Evolutionary conservation across 2,329 filamentous ascomycete species (phyloP).

Genomic region (Venturia pyrina): DNA sequence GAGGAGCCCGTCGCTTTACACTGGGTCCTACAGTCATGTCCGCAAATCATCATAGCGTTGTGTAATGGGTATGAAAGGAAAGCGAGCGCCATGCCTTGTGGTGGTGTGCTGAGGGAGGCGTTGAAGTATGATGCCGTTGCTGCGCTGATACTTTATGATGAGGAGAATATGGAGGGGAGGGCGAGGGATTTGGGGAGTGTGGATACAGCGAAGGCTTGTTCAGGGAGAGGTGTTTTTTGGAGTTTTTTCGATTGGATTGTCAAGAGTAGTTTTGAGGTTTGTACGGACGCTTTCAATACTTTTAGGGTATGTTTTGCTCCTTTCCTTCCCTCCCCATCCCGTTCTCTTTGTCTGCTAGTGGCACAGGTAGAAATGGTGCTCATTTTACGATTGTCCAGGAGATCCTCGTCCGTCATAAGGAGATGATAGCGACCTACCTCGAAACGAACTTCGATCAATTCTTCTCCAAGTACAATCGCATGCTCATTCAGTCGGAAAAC

Average conservation of each 20-base stretch:
- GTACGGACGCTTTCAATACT: constrained; percentile 93
- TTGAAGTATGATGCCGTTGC: constrained; percentile 86
- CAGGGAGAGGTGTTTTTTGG: constrained; percentile 85
- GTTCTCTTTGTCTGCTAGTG: too few species aligned
- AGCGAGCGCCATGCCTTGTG: constrained; percentile 85
- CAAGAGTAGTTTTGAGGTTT: constrained; percentile 90
- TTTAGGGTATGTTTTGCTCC: constrained; percentile 58
- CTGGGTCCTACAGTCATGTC: constrained; percentile 77
- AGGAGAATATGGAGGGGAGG: constrained; percentile 62
- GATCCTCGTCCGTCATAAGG: constrained; percentile 88
- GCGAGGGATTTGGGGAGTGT: constrained; percentile 69
- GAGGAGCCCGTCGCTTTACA: constrained; percentile 75
- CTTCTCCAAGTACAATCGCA: constrained; percentile 81
- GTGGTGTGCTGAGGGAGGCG: constrained; percentile 79
- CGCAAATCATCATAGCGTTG: constrained; percentile 77
- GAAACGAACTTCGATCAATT: constrained; percentile 86
- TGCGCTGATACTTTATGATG: constrained; percentile 85
- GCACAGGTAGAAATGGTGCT: neutral
- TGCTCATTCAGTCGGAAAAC: constrained; percentile 81
- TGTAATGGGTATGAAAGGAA: constrained; percentile 84
- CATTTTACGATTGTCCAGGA: constrained; percentile 45
- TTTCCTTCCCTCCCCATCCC: neutral
- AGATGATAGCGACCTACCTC: constrained; percentile 78
- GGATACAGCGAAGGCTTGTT: constrained; percentile 64
- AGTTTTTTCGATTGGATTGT: constrained; percentile 96